A percentile compares a stretch with the other conserved stretches of the same genome.
Evolutionary conservation across 2,329 filamentous ascomycete species (phyloP).

Genomic region (Emmonsiellopsis sp.): DNA sequence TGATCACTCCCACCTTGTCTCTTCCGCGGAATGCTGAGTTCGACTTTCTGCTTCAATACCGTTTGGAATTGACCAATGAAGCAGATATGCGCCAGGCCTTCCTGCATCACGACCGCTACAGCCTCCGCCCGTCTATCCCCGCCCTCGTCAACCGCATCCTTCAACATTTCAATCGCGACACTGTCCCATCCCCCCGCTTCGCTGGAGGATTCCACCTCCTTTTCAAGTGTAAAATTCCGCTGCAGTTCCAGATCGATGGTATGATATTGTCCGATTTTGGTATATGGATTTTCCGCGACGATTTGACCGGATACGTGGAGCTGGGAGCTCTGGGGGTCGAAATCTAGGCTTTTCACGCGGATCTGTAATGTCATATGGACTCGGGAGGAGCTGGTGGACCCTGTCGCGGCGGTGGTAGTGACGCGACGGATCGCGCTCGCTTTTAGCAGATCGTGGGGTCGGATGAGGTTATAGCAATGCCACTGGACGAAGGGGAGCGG

Average conservation of each 20-base stretch:
- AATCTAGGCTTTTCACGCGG: slow-evolving; percentile 57
- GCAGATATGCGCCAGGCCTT: slow-evolving; percentile 48
- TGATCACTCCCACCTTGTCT: slow-evolving; percentile 39
- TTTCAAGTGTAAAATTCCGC: slow-evolving; percentile 79
- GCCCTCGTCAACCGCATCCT: slow-evolving; percentile 64
- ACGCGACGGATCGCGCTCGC: slow-evolving; percentile 60
- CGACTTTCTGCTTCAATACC: slow-evolving; percentile 40
- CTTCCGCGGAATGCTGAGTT: slow-evolving; percentile 40
- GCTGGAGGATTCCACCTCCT: slow-evolving; percentile 48
- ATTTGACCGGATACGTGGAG: slow-evolving; percentile 61
- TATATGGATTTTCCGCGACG: slow-evolving; percentile 56
- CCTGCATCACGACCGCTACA: slow-evolving; percentile 88
- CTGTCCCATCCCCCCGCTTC: slow-evolving; percentile 68
- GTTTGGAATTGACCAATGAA: slow-evolving; percentile 43
- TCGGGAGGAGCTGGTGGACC: slow-evolving; percentile 53
- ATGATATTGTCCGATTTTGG: slow-evolving; percentile 59
- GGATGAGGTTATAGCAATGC: slow-evolving; percentile 67
- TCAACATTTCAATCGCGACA: slow-evolving; percentile 67
- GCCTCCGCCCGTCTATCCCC: slow-evolving; percentile 68
- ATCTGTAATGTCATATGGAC: slow-evolving; percentile 58
- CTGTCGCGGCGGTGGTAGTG: slow-evolving; percentile 47
- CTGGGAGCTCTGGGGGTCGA: slow-evolving; percentile 58
- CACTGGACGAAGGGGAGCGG: slow-evolving; percentile 39
- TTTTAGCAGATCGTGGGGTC: slow-evolving; percentile 54
- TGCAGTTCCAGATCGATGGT: slow-evolving; percentile 79